phyloP scores from a whole-genome alignment of 139 green algal genomes.

The Tetraselmis chui region DNA sequence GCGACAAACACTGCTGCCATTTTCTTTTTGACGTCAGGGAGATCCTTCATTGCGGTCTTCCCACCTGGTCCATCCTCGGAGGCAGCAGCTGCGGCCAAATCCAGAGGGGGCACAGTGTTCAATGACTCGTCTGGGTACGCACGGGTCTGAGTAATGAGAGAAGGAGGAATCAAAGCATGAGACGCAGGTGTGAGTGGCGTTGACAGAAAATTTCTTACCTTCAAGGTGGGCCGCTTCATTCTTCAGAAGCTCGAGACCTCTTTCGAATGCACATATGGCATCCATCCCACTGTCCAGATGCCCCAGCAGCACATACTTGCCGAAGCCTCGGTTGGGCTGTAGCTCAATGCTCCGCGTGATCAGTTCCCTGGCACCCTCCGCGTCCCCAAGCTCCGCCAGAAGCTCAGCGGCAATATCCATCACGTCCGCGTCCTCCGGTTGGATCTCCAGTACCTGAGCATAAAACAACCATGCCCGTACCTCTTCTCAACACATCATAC shows the following conservation, averaged over 20 bases:
- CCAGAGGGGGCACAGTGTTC: too few species aligned
- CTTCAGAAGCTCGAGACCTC: conserved; percentile 10
- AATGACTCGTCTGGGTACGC: too few species aligned
- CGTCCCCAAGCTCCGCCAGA: conserved; percentile 12
- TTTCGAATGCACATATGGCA: conserved; percentile 10
- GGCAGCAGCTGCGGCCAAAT: neutral
- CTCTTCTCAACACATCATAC: too few species aligned
- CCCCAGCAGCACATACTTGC: conserved; percentile 19
- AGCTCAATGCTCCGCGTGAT: conserved; percentile 8
- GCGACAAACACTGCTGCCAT: conserved; percentile 9
- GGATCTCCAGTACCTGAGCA: conserved; percentile 8
- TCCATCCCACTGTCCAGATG: conserved; percentile 10
- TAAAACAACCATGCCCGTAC: too few species aligned
- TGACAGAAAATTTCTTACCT: too few species aligned
- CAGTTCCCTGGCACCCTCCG: conserved; percentile 13
- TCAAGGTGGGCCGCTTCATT: neutral
- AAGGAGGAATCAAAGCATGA: too few species aligned
- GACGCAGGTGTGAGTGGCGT: too few species aligned
- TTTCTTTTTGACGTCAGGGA: neutral
- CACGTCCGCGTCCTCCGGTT: conserved; percentile 11
- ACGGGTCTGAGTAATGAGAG: too few species aligned
- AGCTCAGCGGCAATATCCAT: conserved; percentile 16
- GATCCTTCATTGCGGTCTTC: neutral
- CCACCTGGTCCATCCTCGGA: neutral
- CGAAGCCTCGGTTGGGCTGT: neutral